Conservation (phyloP, 352 stramenopile genomes). For the Pythium coloratum region DNA sequence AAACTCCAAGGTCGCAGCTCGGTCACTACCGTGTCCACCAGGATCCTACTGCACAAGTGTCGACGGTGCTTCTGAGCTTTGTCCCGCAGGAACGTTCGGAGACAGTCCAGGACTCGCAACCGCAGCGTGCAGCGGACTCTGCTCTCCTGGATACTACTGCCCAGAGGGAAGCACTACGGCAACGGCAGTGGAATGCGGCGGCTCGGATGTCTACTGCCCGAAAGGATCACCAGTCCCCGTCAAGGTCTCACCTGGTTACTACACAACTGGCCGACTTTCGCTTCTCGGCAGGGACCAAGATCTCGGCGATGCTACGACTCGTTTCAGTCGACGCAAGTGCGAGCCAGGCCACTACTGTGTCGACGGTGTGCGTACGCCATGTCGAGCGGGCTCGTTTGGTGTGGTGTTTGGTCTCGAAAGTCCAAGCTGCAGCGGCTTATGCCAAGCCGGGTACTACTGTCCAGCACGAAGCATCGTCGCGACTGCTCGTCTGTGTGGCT, state of each 20-base stretch:
- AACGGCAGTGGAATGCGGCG: constrained; percentile 42
- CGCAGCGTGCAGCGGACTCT: constrained; percentile 49
- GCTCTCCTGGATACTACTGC: constrained; percentile 61
- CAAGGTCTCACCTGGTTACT: constrained; percentile 42
- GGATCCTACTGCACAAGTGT: constrained; percentile 54
- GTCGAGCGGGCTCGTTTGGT: constrained; percentile 50
- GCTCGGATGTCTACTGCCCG: constrained; percentile 46
- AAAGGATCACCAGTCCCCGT: constrained; percentile 39
- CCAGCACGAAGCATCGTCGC: constrained; percentile 29
- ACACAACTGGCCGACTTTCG: constrained; percentile 34
- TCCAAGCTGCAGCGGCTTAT: constrained; percentile 39
- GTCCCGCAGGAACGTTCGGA: constrained; percentile 68
- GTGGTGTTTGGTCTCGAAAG: constrained; percentile 25
- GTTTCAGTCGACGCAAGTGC: constrained; percentile 46
- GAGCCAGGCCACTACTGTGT: constrained; percentile 51
- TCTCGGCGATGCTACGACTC: constrained; percentile 24
- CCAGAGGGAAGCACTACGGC: constrained; percentile 40
- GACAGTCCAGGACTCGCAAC: constrained; percentile 36
- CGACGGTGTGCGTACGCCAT: constrained; percentile 32
- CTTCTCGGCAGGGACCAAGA: constrained; percentile 15
- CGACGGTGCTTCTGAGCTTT: constrained; percentile 36
- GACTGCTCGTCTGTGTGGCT: constrained; percentile 24
- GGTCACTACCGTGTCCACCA: constrained; percentile 30
- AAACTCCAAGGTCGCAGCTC: constrained; percentile 16
- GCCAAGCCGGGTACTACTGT: constrained; percentile 44